Evolutionary conservation across 768 basidiomycete species (phyloP).

Genomic region (Trametopsis cervina): DNA sequence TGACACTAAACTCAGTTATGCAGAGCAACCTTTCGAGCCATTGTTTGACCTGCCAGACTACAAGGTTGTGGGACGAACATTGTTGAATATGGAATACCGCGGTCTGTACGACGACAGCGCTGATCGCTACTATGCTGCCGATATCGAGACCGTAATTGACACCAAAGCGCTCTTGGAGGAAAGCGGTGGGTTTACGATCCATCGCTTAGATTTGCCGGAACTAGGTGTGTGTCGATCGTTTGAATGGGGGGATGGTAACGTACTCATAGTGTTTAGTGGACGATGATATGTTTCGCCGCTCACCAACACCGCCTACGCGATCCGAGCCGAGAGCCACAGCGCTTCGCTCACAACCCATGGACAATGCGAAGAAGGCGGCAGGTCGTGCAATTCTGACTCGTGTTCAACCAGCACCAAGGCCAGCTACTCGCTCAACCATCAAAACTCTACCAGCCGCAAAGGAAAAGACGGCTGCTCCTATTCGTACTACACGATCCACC

Average conservation of each 20-base stretch:
- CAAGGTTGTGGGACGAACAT: constrained; percentile 29
- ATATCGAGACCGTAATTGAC: constrained; percentile 15
- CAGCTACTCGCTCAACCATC: not conserved
- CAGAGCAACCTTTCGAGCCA: constrained; percentile 38
- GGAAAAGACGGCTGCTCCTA: not conserved
- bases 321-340: not conserved
- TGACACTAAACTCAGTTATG: not conserved
- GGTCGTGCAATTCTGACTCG: too few relatives aligned
- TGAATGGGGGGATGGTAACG: not conserved
- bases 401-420: not conserved
- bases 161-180: constrained; percentile 4
- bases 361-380: too few relatives aligned
- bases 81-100: constrained; percentile 32
- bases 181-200: constrained; percentile 9
- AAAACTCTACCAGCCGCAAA: not conserved
- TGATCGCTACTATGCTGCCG: constrained; percentile 19
- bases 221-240: not conserved
- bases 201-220: not conserved
- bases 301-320: not conserved
- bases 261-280: not conserved
- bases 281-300: not conserved
- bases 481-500: not conserved
- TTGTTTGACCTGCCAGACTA: constrained; percentile 46
- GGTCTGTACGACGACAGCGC: constrained; percentile 27
- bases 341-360: not conserved